These are phyloP conservation scores for Fusarium gaditjirri DNA, from an alignment of 2,329 filamentous ascomycete species.

Conservation along the genomic window DNA sequence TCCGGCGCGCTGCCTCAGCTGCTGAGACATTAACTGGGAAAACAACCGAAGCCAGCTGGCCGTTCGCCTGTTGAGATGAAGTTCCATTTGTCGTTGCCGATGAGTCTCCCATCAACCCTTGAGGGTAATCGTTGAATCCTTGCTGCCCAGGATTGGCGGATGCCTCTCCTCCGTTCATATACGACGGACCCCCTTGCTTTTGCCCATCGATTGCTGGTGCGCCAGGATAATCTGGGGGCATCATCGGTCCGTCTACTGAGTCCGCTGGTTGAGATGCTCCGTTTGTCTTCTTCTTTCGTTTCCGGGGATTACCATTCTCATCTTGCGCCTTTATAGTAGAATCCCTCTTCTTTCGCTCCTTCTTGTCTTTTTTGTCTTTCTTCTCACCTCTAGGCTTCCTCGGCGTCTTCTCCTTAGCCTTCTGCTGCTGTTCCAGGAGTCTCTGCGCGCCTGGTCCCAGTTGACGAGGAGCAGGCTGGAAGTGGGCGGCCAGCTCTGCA, in stretches of 20 bases:
- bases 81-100: constrained; percentile 13
- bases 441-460: constrained; percentile 44
- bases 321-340: constrained; percentile 37
- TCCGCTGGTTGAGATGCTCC: constrained; percentile 29
- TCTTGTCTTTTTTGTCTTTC: constrained; percentile 44
- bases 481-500: constrained; percentile 58
- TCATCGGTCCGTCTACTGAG: constrained; percentile 16
- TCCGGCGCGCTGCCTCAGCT: constrained; percentile 61
- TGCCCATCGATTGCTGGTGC: constrained; percentile 11
- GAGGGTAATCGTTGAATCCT: constrained; percentile 28
- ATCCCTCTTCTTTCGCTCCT: constrained; percentile 37
- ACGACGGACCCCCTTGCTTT: constrained; percentile 1
- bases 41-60: constrained; percentile 25
- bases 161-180: constrained; percentile 18
- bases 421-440: constrained; percentile 37
- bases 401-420: constrained; percentile 42
- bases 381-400: constrained; percentile 46
- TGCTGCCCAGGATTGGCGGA: constrained; percentile 3
- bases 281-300: constrained; percentile 45
- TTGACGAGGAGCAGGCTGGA: constrained; percentile 57
- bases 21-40: constrained; percentile 52
- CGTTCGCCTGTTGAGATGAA: constrained; percentile 7
- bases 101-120: constrained; percentile 23
- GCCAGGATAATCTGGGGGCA: constrained; percentile 24
- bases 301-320: constrained; percentile 42